Evolutionary conservation across 2,329 filamentous ascomycete species (phyloP), one percentile per base, ranked within the genome.

Genomic region (Endoconidiophora polonica): DNA sequence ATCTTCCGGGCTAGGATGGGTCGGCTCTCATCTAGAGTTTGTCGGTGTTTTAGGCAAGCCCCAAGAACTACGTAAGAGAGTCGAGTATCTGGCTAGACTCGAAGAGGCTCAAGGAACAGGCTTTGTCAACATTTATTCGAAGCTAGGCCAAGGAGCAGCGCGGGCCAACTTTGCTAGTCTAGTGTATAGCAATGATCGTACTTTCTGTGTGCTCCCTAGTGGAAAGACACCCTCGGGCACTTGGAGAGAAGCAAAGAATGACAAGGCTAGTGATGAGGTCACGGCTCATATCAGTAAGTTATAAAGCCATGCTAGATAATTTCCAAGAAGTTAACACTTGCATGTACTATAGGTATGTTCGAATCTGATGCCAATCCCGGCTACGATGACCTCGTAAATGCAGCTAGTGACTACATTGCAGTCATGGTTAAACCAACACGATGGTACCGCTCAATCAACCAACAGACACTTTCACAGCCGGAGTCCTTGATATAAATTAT

Each of bases 1-100:
- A 54, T 76, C 74, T 2, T 73, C 81, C 53, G 83, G 88, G 5
- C 81, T 81, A 68, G 70, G 70, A 7, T 96, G 88, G 87, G 85
- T 85, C 12, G 78, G 82, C 14, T 91, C 85, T 36, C 91, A 98
- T 64, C 76, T 98, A 23, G 85, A 91, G 63, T 98, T 96, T 59
- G 85, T 96, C 1, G 86, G 87, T 2, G 93, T 86, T 59, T 73
- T 98, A 5, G 83, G 84, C 44, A 79, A 85, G n/a, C 79, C 78
- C 3, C 83, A 88, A 58, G 87, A 94, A 60, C 69, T 96, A 56
- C 79, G 80, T 57, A 75, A 78, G 59, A 77, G 91, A 29, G 72
- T 94, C 7, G 67, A 70, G n/a, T 73, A 69, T 54, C 70, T 95
- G 61, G 70, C 76, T n/a, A 69, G 72, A 52, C 67, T 88, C 18